These are phyloP conservation scores for Phanerochaete sordida DNA, from an alignment of 768 basidiomycete species.

Conservation along the genomic window DNA sequence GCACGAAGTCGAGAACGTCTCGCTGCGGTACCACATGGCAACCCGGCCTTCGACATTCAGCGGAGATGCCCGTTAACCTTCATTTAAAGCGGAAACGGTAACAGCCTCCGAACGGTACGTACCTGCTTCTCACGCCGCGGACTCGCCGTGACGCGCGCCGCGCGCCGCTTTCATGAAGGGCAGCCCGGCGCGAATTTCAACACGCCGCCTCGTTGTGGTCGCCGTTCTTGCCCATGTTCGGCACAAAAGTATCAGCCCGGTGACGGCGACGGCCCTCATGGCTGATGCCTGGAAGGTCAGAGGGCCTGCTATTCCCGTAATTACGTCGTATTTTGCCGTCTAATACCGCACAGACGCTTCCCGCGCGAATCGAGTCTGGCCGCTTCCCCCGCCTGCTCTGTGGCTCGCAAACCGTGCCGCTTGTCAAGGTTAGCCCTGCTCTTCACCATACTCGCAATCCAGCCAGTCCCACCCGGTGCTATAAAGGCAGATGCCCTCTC, in stretches of 20 bases:
- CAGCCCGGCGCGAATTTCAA: background rate
- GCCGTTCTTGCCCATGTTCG: background rate
- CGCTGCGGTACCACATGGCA: background rate
- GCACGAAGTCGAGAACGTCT: background rate
- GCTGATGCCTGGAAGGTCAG: constrained; percentile 1
- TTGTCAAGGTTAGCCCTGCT: background rate
- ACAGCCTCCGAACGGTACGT: background rate
- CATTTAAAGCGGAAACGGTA: background rate
- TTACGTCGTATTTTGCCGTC: background rate
- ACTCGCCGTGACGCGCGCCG: background rate
- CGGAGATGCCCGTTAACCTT: constrained; percentile 3
- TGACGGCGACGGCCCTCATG: background rate
- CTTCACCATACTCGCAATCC: background rate
- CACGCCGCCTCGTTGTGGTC: background rate
- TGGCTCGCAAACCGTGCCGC: background rate
- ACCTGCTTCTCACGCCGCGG: background rate
- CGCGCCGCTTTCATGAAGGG: background rate
- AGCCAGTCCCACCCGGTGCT: background rate
- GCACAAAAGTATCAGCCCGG: background rate
- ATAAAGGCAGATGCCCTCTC: background rate
- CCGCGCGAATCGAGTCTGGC: background rate
- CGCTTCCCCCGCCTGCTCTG: background rate
- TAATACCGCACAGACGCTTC: background rate
- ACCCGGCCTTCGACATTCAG: background rate
- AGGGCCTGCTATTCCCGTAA: background rate